Evolutionary conservation across 768 basidiomycete genomes (phyloP).

Genomic region (Suillus spraguei): DNA sequence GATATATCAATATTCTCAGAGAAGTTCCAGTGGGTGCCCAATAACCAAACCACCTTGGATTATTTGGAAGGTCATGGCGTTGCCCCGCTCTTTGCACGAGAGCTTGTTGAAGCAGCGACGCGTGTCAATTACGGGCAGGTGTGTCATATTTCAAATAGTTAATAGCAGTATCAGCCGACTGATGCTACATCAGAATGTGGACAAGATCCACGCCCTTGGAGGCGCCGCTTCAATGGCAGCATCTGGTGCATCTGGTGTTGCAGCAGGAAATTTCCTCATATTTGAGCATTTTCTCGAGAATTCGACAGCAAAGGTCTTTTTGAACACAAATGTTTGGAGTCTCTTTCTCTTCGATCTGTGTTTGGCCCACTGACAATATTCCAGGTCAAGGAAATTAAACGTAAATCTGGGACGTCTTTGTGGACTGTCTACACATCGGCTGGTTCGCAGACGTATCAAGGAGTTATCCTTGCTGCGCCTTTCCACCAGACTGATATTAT

Average conservation of each 20-base stretch:
- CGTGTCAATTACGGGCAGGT: slow-evolving; percentile 87
- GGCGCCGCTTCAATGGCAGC: slow-evolving; percentile 75
- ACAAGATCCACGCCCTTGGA: slow-evolving; percentile 76
- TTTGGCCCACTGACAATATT: slow-evolving; percentile 5
- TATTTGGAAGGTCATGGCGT: slow-evolving; percentile 61
- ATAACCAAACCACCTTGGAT: slow-evolving; percentile 54
- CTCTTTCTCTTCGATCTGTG: slow-evolving; percentile 5
- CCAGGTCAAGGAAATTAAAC: slow-evolving; percentile 57
- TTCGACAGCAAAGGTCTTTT: slow-evolving; percentile 67
- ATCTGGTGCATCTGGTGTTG: slow-evolving; percentile 60
- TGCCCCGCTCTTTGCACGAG: slow-evolving; percentile 57
- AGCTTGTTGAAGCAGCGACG: slow-evolving; percentile 80
- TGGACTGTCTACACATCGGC: slow-evolving; percentile 57
- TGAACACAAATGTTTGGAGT: slow-evolving; percentile 69
- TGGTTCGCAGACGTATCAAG: slow-evolving; percentile 59
- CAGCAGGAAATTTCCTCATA: slow-evolving; percentile 82
- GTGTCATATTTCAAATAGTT: slow-evolving; percentile 12
- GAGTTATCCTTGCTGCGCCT: slow-evolving; percentile 86
- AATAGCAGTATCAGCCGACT: slow-evolving; percentile 6
- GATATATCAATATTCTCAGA: slow-evolving; percentile 60
- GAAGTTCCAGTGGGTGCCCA: slow-evolving; percentile 49
- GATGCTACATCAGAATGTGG: slow-evolving; percentile 51
- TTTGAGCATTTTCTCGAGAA: slow-evolving; percentile 80
- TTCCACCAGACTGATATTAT: slow-evolving; percentile 68
- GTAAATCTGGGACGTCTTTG: slow-evolving; percentile 42